These are phyloP conservation scores for Scleromitrula shiraiana DNA, from an alignment of 2,329 filamentous ascomycete genomes.

Conservation along the genomic window DNA sequence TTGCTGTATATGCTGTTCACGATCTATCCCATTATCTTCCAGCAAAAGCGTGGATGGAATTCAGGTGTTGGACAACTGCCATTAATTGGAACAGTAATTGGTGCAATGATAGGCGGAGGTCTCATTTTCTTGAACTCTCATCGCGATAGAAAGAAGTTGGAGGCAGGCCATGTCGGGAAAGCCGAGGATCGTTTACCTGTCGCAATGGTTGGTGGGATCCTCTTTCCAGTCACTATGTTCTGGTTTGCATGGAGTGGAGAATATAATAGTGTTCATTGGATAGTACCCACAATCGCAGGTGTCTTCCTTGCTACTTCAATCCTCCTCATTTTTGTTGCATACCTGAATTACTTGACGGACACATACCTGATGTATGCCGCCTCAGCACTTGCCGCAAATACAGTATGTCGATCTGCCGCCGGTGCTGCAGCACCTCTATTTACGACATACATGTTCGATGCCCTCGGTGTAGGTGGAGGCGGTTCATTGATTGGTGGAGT, in stretches of 20 bases:
- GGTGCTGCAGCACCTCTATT: constrained; percentile 58
- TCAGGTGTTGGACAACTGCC: constrained; percentile 50
- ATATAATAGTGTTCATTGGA: constrained; percentile 40
- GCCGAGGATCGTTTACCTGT: constrained; percentile 45
- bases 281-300: constrained; percentile 38
- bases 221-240: constrained; percentile 44
- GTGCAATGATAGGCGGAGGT: constrained; percentile 31
- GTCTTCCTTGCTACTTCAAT: constrained; percentile 35
- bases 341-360: constrained; percentile 47
- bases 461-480: constrained; percentile 43
- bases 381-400: constrained; percentile 52
- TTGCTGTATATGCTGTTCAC: constrained; percentile 28
- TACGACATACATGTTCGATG: constrained; percentile 39
- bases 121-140: constrained; percentile 40
- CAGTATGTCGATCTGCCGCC: constrained; percentile 51
- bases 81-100: constrained; percentile 55
- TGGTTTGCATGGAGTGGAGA: constrained; percentile 44
- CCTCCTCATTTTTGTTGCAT: constrained; percentile 42
- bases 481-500: constrained; percentile 42
- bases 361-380: constrained; percentile 36
- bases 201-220: constrained; percentile 45
- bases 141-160: constrained; percentile 29
- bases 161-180: constrained; percentile 20
- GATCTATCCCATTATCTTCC: constrained; percentile 27
- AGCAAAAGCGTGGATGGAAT: constrained; percentile 35